Evolutionary conservation across 208 protist species (phyloP), one percentile per base, ranked within the genome.

Genomic region (Giardia muris): DNA sequence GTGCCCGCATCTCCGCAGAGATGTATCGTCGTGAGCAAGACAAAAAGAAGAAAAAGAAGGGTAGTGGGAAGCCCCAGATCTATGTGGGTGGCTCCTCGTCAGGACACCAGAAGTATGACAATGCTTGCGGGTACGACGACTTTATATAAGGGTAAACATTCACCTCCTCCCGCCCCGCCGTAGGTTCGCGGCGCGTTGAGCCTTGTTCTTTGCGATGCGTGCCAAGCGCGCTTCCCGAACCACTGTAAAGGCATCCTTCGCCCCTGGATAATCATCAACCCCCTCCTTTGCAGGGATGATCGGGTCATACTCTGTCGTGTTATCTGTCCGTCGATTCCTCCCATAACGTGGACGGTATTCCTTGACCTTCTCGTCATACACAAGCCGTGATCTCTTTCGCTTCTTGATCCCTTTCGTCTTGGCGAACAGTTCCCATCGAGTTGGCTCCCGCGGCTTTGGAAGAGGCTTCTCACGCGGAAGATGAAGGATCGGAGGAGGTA

Each of bases 381-480:
- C 87, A 19, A 45, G 4, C 43, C n/a, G 30, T 19, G 30, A n/a
- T 39, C 87, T 4, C 19, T 4, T 43, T 45, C 87, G 30, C 30
- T 45, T n/a, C 87, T 89, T n/a, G n/a, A 89, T 89, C 10, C 87
- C 87, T 45, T 89, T 89, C 87, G 19, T 42, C n/a, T 89, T n/a
- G n/a, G 87, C 87, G 43, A 89, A 89, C 87, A 45, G 10, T 42
- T 89, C 87, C 87, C 87, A 89, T 39, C 19, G 19, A 4, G 39
- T 89, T 42, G 30, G 30, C 19, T 10, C 19, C 57, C 30, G 10
- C 30, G 10, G 19, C 30, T 76, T 30, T 76, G 57, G 57, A 30
- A 76, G 57, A 76, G 57, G 57, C 57, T 76, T 76, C 30, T 76
- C 57, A 76, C 57, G 57, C 30, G 57, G 57, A 39, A 76, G 57